A percentile compares a stretch with the other conserved stretches of the same genome.
phyloP scores from a whole-genome alignment of 306 rosid species.

The Prunus persica region Prunus_persica_NCBIv2 NC_034014.1:6965501-6966000 shows the following conservation, averaged over 20 bases:
- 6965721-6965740: constrained; percentile 61
- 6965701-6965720: constrained; percentile 58
- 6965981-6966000: not conserved
- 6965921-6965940: constrained; percentile 77
- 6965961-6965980: constrained; percentile 55
- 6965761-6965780: constrained; percentile 67
- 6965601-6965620: constrained; percentile 58
- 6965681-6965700: constrained; percentile 58
- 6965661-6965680: constrained; percentile 37
- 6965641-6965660: constrained; percentile 57
- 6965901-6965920: constrained; percentile 82
- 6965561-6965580: constrained; percentile 48
- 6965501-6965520: constrained; percentile 61
- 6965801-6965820: constrained; percentile 65
- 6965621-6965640: constrained; percentile 46
- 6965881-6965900: constrained; percentile 84
- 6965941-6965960: constrained; percentile 74
- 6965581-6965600: constrained; percentile 63
- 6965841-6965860: constrained; percentile 59
- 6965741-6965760: constrained; percentile 57
- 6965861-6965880: constrained; percentile 68
- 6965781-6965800: constrained; percentile 82
- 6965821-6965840: constrained; percentile 80
- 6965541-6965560: constrained; percentile 56
- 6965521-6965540: constrained; percentile 61